Evolutionary conservation across 768 basidiomycete genomes (phyloP).

Genomic region (Pleurotus citrinopileatus): DNA sequence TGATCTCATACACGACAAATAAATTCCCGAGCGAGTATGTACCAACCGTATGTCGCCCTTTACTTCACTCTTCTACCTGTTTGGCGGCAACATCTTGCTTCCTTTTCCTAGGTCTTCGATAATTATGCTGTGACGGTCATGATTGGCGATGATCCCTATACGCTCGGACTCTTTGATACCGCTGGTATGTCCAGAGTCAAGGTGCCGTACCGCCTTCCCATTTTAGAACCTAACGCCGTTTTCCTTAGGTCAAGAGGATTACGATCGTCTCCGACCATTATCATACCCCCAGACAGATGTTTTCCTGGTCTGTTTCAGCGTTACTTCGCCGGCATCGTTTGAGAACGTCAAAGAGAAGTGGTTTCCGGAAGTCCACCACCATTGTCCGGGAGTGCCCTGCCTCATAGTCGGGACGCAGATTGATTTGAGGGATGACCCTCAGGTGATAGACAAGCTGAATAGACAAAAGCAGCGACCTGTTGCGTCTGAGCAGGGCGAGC

Average conservation of each 20-base stretch:
- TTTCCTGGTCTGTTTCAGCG: slow-evolving; percentile 99
- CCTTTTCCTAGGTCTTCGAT: slow-evolving; percentile 72
- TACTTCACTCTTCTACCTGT: slow-evolving; percentile 22
- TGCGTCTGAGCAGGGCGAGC: slow-evolving; percentile 82
- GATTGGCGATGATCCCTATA: slow-evolving; percentile 99
- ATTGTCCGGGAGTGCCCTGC: slow-evolving; percentile 99
- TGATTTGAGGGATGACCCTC: slow-evolving; percentile 90
- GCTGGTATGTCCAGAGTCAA: slow-evolving; percentile 66
- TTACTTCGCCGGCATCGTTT: slow-evolving; percentile 96
- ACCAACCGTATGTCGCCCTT: slow-evolving; percentile 73
- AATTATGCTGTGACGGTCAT: slow-evolving; percentile 99
- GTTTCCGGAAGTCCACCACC: slow-evolving; percentile 99
- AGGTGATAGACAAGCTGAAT: slow-evolving; percentile 92
- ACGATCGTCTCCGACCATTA: slow-evolving; percentile 96
- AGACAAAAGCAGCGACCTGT: slow-evolving; percentile 97
- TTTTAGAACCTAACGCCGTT: slow-evolving; percentile 5
- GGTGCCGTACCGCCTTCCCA: not conserved
- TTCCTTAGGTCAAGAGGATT: slow-evolving; percentile 92
- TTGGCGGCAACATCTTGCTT: slow-evolving; percentile 14
- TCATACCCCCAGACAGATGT: slow-evolving; percentile 99
- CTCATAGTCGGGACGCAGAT: slow-evolving; percentile 98
- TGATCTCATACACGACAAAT: slow-evolving; percentile 97
- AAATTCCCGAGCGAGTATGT: slow-evolving; percentile 99
- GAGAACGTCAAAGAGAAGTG: slow-evolving; percentile 99
- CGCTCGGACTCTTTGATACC: slow-evolving; percentile 97